Conservation (phyloP, 139 green algal species). For the Chlamydomonas applanata region DNA sequence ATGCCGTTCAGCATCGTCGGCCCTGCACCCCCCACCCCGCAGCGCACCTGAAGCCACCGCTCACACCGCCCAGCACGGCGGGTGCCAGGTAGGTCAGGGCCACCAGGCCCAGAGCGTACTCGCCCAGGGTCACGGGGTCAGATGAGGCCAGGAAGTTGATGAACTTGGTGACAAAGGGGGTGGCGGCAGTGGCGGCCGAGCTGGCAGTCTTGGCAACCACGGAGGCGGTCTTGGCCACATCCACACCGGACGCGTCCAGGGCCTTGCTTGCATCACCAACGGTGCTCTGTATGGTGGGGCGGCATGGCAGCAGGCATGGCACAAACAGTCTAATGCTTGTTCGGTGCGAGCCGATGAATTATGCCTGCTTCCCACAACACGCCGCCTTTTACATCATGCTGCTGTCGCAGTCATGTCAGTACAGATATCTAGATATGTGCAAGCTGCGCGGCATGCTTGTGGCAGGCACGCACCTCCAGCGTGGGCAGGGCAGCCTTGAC, state of each 20-base stretch:
- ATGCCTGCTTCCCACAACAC: too few relatives aligned
- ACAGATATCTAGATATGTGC: too few relatives aligned
- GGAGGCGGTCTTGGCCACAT: conserved; percentile 33
- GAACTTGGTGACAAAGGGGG: conserved; percentile 47
- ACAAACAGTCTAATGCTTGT: too few relatives aligned
- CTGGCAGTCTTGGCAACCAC: conserved; percentile 30
- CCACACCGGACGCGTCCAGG: conserved; percentile 37
- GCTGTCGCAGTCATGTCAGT: too few relatives aligned
- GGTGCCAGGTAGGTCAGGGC: conserved; percentile 40
- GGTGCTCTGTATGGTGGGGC: too few relatives aligned
- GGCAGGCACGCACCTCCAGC: conserved; percentile 40
- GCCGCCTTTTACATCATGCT: too few relatives aligned
- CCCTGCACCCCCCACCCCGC: too few relatives aligned
- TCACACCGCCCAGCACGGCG: conserved; percentile 39
- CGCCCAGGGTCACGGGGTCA: conserved; percentile 57
- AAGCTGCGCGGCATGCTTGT: too few relatives aligned
- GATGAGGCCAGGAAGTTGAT: conserved; percentile 53
- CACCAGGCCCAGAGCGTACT: conserved; percentile 49
- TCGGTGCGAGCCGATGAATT: too few relatives aligned
- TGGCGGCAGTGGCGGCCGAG: conserved; percentile 43
- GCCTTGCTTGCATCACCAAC: background rate
- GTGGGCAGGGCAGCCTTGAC: conserved; percentile 47
- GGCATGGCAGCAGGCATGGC: too few relatives aligned
- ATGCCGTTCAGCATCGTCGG: too few relatives aligned
- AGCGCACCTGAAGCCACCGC: conserved; percentile 33